Evolutionary conservation across 352 stramenopile genomes (phyloP), one percentile per base, ranked within the genome.

Genomic region (Achlya hypogyna): DNA sequence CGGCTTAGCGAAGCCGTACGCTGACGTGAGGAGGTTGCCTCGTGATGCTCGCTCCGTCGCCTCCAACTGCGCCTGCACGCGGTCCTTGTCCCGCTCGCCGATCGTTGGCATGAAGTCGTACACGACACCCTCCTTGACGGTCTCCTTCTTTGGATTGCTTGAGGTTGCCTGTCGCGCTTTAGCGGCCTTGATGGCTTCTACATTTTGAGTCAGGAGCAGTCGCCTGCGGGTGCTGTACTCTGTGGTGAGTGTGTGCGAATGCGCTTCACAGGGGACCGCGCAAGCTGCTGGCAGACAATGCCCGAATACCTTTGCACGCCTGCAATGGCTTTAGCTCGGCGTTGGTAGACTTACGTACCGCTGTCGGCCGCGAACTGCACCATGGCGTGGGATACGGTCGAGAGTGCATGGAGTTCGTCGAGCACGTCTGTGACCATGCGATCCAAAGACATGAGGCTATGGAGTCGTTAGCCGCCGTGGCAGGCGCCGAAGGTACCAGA

Each of bases 211-310:
- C 34, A 42, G 34, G 6, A 14, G 6, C 6, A 42, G 6, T 16
- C 6, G 23, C 23, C 16, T 8, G 6, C 14, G 49, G 23, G 16
- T 16, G 16, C 16, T 12, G 6, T 54, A 54, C 49, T 54, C 14
- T 54, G 49, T 34, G 49, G 49, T 16, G 49, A 54, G 23, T 54
- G 16, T 6, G 29, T 54, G 29, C 49, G 49, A 16, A 54, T 16
- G 49, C 23, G 23, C 29, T 54, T 54, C 6, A 54, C 49, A 6
- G 49, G 49, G 23, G 49, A 54, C 29, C 49, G 23, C 18, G 59
- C 59, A 9, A 65, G 59, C 29, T 65, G 60, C 28, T 67, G 60
- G 51, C 60, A 67, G 20, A 67, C 60, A 1, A 47, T 67, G 31
- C n/a, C 40, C 27, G 60, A 58, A 23, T 67, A 67, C 60, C 38